Percentiles rank a stretch among this genome's conserved stretches.
Evolutionary conservation across 2,329 filamentous ascomycete species (phyloP).

Genomic region (Simplicillium aogashimaense): DNA sequence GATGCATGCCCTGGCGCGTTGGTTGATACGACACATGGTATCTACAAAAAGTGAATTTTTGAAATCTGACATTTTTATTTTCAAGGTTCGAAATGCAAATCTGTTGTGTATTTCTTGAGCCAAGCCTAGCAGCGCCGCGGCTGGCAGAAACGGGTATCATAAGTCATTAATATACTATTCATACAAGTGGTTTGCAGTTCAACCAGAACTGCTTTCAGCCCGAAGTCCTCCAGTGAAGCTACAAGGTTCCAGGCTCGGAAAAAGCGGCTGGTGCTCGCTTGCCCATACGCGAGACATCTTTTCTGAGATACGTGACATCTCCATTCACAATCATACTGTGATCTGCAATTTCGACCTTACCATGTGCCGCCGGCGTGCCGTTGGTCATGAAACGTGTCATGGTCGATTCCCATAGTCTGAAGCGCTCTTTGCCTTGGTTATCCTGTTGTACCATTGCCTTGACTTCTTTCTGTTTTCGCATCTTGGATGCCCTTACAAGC

Average conservation of each 20-base stretch:
- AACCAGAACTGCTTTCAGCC: too few relatives aligned
- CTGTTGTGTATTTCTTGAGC: too few relatives aligned
- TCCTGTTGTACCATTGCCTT: conserved; percentile 45
- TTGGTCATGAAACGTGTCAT: conserved; percentile 45
- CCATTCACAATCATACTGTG: conserved; percentile 57
- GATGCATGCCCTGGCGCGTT: too few relatives aligned
- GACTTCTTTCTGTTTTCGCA: conserved; percentile 55
- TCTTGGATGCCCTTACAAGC: conserved; percentile 52
- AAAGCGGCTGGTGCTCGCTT: conserved; percentile 21
- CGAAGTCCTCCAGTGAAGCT: background rate
- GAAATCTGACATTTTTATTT: too few relatives aligned
- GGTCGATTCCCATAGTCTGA: conserved; percentile 50
- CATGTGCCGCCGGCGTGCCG: conserved; percentile 19
- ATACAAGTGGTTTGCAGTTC: too few relatives aligned
- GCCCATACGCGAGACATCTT: conserved; percentile 38
- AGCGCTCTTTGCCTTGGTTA: conserved; percentile 40
- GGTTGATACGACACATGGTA: too few relatives aligned
- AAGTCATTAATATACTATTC: too few relatives aligned
- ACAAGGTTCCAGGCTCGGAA: background rate
- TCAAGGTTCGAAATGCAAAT: too few relatives aligned
- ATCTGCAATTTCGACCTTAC: conserved; percentile 44
- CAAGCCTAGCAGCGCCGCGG: too few relatives aligned
- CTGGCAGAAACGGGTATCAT: too few relatives aligned
- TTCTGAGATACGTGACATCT: conserved; percentile 40
- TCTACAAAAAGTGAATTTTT: too few relatives aligned